Base-by-base conservation (phyloP, 1,284 basidiomycete genomes). In the Naganishia sp. region DNA sequence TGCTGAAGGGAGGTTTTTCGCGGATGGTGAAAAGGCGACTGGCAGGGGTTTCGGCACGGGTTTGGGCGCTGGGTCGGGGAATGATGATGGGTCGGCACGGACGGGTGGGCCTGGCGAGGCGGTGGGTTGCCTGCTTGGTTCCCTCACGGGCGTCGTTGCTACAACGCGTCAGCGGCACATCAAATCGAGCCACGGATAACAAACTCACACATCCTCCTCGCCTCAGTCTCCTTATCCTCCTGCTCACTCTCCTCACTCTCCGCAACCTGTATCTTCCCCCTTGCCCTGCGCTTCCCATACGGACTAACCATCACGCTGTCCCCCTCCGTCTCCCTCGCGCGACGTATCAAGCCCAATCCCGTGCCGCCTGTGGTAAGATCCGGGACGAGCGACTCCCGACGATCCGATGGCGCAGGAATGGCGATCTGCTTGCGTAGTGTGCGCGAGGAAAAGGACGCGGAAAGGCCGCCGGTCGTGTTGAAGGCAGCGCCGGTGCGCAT, bases 21-120 rank as follows among this genome's bases (percentile, higher is more conserved):
- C 63, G 18, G 63, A 65, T 10, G 63, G 63, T 13, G 63, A 65
- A 23, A 65, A 57, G n/a, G 63, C 54, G 28, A 65, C 46, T 1
- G 63, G 63, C 2, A 65, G 55, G 18, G 63, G 63, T 51, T 65
- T 65, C 11, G 55, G 49, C 6, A 54, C 32, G 32, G 53, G 28
- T 42, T 55, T 56, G 41, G 21, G 32, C 15, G 54, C 46, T 17
- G 54, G 46, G 42, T 57, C 46, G 6, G 55, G 54, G 63, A 65
- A 57, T 10, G 41, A 43, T 28, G 54, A 17, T 39, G 63, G 63
- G 41, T 57, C 46, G 2, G 54, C 31, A 0, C 47, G 58, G 28
- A n/a, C 18, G 39, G 18, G n/a, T 13, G 47, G 25, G 0, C 51
- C 61, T 13, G 61, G 46, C 23, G 63, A 47, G 21, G 47, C 41